Evolutionary conservation across 108 stramenopile genomes (phyloP), one percentile per base, ranked within the genome.

Genomic region (Hondaea fermentalgiana): DNA sequence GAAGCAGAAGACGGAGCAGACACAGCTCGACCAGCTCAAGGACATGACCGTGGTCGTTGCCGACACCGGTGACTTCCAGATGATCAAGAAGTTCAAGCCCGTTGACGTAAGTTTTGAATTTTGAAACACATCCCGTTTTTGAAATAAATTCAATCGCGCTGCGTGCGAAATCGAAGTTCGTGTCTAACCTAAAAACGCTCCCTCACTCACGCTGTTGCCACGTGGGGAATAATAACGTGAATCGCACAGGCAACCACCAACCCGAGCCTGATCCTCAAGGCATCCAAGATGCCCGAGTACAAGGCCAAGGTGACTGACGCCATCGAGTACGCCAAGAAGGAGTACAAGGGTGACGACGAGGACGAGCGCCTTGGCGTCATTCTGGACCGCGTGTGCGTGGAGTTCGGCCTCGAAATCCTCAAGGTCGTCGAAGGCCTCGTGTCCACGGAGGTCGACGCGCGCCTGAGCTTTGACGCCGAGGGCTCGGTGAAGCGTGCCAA

Each of bases 381-480:
- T 60, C 95, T 98, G 92, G 99, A 99, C 95, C 93, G 93, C 76
- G 89, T 99, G 58, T 96, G 97, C 16, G 98, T 98, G 59, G 97
- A 98, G 91, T 94, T 99, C 64, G 99, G 99, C 14, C 91, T 93
- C 64, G 93, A 97, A 72, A 93, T 99, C 28, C 64, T 94, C 5
- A 91, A 91, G 60, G 71, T 97, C 58, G 97, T 99, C 14, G 95
- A 96, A 6, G 99, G 99, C 21, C 92, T 93, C 72, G 97, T 99
- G 25, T 97, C 96, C 87, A 99, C 98, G 53, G 98, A 99, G 94
- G 98, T 99, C 5, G 98, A 99, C 92, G 94, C 96, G 72, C 96
- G 98, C 45, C 92, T 98, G 58, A 95, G 95, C 88, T 98, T 95
- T 89, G 97, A 99, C 90, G 96, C 95, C 45, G 96, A 96, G 57